These are phyloP conservation scores for Cystobasidiaceae sp. DNA, from an alignment of 1,284 basidiomycete genomes.

Conservation along the genomic window DNA sequence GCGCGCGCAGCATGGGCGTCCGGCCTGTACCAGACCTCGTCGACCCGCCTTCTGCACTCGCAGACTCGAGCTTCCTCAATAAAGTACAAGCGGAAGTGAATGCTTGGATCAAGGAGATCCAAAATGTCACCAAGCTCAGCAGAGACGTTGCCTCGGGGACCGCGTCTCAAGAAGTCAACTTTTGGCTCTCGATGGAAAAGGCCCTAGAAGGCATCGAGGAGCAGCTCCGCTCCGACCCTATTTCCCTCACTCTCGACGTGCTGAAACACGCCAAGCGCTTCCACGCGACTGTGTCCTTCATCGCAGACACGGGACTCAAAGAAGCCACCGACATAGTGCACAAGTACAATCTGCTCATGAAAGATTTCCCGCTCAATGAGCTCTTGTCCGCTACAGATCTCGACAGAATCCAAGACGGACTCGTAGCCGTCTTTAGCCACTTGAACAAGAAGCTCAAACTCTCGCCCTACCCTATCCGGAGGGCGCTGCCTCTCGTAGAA, in stretches of 20 bases:
- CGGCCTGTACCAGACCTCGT: conserved; percentile 72
- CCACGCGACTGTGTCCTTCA: conserved; percentile 94
- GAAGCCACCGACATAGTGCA: conserved; percentile 85
- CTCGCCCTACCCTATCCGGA: conserved; percentile 91
- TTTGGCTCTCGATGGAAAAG: conserved; percentile 91
- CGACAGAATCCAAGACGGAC: conserved; percentile 84
- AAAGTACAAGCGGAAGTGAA: conserved; percentile 91
- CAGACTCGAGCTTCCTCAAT: conserved; percentile 88
- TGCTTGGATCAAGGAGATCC: conserved; percentile 96
- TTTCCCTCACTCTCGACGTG: conserved; percentile 91
- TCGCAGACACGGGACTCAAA: conserved; percentile 93
- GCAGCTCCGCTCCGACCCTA: conserved; percentile 85
- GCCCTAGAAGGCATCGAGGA: conserved; percentile 88
- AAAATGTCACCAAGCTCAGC: conserved; percentile 84
- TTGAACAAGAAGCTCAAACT: conserved; percentile 92
- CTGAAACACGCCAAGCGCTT: conserved; percentile 94
- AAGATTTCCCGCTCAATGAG: conserved; percentile 96
- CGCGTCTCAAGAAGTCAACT: conserved; percentile 97
- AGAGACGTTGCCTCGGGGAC: conserved; percentile 93
- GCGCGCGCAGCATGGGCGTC: conserved; percentile 57
- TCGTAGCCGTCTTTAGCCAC: conserved; percentile 82
- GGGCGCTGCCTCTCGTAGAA: conserved; percentile 91
- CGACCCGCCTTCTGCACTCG: conserved; percentile 61
- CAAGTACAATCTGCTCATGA: conserved; percentile 98
- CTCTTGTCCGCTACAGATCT: conserved; percentile 92